A percentile compares a stretch with the other conserved stretches of the same genome.
These are phyloP conservation scores for Cadophora sp. DNA, from an alignment of 2,329 filamentous ascomycete genomes.

Conservation along the genomic window DNA sequence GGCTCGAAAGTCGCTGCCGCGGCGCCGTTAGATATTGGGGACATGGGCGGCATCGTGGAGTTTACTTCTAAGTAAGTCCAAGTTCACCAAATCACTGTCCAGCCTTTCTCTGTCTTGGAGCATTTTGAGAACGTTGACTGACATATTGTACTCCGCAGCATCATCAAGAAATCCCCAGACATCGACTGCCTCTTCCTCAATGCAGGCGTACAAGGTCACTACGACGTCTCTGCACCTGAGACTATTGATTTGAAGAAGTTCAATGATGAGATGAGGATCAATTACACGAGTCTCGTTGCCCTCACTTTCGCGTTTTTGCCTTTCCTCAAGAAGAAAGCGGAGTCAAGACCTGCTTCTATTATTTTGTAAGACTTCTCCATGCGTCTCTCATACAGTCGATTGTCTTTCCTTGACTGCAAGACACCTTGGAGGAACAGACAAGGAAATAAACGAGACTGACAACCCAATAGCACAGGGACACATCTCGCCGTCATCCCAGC, in stretches of 20 bases:
- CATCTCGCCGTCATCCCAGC: neutral
- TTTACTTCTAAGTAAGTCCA: neutral
- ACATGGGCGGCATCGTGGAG: conserved; percentile 43
- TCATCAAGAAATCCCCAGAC: conserved; percentile 47
- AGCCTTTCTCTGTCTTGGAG: neutral
- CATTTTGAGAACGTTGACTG: neutral
- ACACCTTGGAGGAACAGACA: too few relatives aligned
- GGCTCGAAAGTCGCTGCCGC: conserved; percentile 50
- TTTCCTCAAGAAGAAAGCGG: conserved; percentile 41
- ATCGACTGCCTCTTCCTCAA: conserved; percentile 65
- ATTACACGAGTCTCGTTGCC: conserved; percentile 45
- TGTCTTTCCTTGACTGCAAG: too few relatives aligned
- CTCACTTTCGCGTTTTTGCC: conserved; percentile 47
- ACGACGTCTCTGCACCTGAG: conserved; percentile 56
- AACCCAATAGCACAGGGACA: conserved; percentile 24
- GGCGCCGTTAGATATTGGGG: conserved; percentile 54
- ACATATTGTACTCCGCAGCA: neutral
- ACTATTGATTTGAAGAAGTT: conserved; percentile 49
- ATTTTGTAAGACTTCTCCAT: conserved; percentile 32
- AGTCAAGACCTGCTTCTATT: conserved; percentile 17
- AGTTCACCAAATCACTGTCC: neutral
- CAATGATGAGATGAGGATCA: conserved; percentile 49
- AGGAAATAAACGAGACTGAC: conserved; percentile 17
- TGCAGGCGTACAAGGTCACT: conserved; percentile 58
- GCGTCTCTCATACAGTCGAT: too few relatives aligned